Conservation (phyloP, 1,284 basidiomycete genomes). For the Rhodotorula sp. region DNA sequence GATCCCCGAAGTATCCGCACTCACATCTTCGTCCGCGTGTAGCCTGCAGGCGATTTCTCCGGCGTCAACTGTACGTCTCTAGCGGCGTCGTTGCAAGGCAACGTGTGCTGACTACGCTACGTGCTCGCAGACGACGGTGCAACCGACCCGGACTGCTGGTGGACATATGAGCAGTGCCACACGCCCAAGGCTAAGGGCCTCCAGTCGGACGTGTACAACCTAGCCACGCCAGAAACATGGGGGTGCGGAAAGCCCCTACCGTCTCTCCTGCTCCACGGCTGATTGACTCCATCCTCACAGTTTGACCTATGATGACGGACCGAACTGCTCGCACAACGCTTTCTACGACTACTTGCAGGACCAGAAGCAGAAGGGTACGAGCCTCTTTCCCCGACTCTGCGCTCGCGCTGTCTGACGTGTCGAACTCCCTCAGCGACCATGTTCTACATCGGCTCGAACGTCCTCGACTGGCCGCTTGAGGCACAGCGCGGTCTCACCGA, state of each 20-base stretch:
- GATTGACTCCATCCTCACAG: background rate
- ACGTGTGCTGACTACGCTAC: background rate
- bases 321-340: conserved; percentile 55
- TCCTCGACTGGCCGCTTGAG: conserved; percentile 59
- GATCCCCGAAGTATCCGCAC: too few species aligned
- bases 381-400: background rate
- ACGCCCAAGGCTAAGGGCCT: conserved; percentile 29
- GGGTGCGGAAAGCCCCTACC: conserved; percentile 43
- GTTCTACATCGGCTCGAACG: conserved; percentile 54
- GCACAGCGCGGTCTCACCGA: conserved; percentile 55
- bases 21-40: background rate
- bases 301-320: conserved; percentile 57
- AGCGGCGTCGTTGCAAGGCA: background rate
- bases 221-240: conserved; percentile 57
- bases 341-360: conserved; percentile 57
- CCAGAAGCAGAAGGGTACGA: conserved; percentile 54
- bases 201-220: conserved; percentile 33
- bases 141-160: conserved; percentile 40
- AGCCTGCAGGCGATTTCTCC: conserved; percentile 36
- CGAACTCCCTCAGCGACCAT: conserved; percentile 49
- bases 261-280: background rate
- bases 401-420: too few species aligned
- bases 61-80: conserved; percentile 28
- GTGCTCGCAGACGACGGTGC: conserved; percentile 15
- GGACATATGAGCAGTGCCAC: conserved; percentile 46